A percentile compares a stretch with the other conserved stretches of the same genome.
These are phyloP conservation scores for Nothomitra cinnamomea DNA, from an alignment of 2,329 filamentous ascomycete genomes.

Conservation along the genomic window DNA sequence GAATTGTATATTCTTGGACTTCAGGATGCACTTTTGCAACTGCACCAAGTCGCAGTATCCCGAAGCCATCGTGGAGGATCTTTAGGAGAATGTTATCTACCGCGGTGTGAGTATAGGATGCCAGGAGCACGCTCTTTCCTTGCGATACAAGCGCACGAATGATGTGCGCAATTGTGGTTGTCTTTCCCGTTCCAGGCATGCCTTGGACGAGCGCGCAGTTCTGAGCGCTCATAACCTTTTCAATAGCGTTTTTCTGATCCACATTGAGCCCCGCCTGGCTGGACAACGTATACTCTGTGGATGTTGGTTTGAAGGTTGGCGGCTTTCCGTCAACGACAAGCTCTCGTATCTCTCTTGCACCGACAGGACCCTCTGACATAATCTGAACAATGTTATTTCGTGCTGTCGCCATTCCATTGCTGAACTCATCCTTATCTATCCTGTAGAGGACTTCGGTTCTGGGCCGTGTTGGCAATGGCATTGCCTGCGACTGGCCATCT, in stretches of 20 bases:
- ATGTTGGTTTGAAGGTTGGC: conserved; percentile 53
- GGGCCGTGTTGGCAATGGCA: conserved; percentile 20
- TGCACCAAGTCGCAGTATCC: conserved; percentile 71
- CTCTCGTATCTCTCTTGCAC: conserved; percentile 53
- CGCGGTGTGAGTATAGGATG: conserved; percentile 92
- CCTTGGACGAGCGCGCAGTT: conserved; percentile 96
- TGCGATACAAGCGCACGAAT: conserved; percentile 78
- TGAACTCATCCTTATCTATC: conserved; percentile 95
- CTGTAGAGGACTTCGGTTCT: conserved; percentile 49
- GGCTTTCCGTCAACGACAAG: conserved; percentile 62
- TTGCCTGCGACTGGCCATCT: conserved; percentile 25
- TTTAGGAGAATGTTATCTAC: conserved; percentile 97
- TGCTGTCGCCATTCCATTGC: conserved; percentile 89
- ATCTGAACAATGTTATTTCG: conserved; percentile 86
- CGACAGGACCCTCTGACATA: conserved; percentile 64
- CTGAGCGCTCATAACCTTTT: conserved; percentile 87
- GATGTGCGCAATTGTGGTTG: conserved; percentile 94
- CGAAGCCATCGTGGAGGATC: conserved; percentile 55
- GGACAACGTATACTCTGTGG: conserved; percentile 46
- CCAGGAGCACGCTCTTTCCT: conserved; percentile 81
- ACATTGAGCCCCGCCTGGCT: conserved; percentile 50
- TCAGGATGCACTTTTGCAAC: conserved; percentile 75
- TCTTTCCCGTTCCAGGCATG: conserved; percentile 97
- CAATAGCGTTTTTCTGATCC: conserved; percentile 72
- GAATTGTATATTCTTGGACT: conserved; percentile 66